Evolutionary conservation across 2,329 filamentous ascomycete genomes (phyloP).

Genomic region (Arthrobotrys iridis): DNA sequence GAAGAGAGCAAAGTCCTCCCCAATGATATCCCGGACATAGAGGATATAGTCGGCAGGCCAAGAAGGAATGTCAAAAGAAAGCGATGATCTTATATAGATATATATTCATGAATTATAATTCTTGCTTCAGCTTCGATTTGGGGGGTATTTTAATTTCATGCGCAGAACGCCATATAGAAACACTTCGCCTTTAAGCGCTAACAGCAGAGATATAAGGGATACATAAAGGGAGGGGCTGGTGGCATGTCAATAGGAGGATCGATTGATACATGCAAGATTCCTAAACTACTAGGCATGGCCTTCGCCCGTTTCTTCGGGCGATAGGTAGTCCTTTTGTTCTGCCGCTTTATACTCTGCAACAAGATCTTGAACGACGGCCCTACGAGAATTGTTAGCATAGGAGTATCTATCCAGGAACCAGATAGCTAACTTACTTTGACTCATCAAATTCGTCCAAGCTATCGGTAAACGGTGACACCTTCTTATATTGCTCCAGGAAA

Average conservation of each 20-base stretch:
- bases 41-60: constrained; percentile 38
- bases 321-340: constrained; percentile 88
- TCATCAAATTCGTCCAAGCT: constrained; percentile 95
- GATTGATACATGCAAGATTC: not conserved
- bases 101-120: not conserved
- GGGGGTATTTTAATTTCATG: constrained; percentile 18
- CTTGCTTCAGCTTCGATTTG: not conserved
- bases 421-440: constrained; percentile 67
- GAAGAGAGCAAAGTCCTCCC: constrained; percentile 19
- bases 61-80: constrained; percentile 45
- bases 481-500: constrained; percentile 95
- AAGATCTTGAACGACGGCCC: constrained; percentile 80
- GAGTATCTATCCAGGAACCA: not conserved
- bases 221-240: not conserved
- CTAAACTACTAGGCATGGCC: constrained; percentile 28
- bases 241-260: not conserved
- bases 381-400: constrained; percentile 4
- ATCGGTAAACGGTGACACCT: constrained; percentile 90
- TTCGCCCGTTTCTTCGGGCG: constrained; percentile 64
- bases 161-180: constrained; percentile 28
- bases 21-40: constrained; percentile 45
- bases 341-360: constrained; percentile 96
- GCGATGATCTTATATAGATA: constrained; percentile 27
- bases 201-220: constrained; percentile 8
- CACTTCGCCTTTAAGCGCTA: constrained; percentile 41